These are phyloP conservation scores for Ogataea paradorogensis DNA, from an alignment of 805 yeast species.

Conservation along the genomic window DNA sequence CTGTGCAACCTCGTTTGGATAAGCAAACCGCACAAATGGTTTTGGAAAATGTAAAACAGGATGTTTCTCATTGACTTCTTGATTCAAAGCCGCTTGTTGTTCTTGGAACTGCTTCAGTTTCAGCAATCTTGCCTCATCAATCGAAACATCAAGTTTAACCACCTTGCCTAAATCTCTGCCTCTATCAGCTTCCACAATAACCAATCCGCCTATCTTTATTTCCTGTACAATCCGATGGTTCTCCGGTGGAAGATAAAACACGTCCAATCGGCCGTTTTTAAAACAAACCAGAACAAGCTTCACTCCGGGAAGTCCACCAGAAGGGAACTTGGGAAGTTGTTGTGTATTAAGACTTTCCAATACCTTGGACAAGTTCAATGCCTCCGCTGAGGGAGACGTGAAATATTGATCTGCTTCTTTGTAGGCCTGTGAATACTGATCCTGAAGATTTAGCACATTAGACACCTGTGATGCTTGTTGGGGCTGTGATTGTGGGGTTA, in stretches of 20 bases:
- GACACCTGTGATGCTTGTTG: conserved; percentile 2
- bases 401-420: conserved; percentile 30
- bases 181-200: conserved; percentile 81
- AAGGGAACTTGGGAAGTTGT: conserved; percentile 34
- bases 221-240: conserved; percentile 22
- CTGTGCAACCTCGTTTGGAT: conserved; percentile 56
- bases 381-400: conserved; percentile 25
- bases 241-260: conserved; percentile 56
- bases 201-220: conserved; percentile 59
- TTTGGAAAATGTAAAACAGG: conserved; percentile 66
- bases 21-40: conserved; percentile 62
- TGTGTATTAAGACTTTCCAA: conserved; percentile 22
- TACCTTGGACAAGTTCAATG: conserved; percentile 25
- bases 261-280: conserved; percentile 78
- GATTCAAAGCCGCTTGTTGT: conserved; percentile 60
- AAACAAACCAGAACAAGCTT: conserved; percentile 65
- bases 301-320: conserved; percentile 29
- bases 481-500: conserved; percentile 10
- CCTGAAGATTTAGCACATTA: conserved; percentile 17
- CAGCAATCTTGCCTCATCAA: conserved; percentile 65
- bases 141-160: conserved; percentile 51
- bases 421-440: conserved; percentile 26
- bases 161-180: conserved; percentile 76
- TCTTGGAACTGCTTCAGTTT: conserved; percentile 67
- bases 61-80: conserved; percentile 31